These are phyloP conservation scores for Globisporangium iwayamae DNA, from an alignment of 352 stramenopile species.

Conservation along the genomic window DNA sequence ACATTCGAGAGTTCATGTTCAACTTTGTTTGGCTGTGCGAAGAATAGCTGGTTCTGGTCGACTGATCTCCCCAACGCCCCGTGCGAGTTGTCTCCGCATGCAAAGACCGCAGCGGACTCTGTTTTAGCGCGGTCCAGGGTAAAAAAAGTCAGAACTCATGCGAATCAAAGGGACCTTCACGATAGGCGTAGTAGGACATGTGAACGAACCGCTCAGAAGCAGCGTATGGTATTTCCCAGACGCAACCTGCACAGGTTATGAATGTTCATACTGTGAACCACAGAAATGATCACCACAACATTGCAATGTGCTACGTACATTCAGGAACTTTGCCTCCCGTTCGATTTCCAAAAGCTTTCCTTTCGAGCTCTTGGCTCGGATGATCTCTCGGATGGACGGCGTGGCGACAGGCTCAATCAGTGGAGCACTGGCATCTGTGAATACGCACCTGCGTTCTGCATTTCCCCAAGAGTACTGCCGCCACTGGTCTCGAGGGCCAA, in stretches of 20 bases:
- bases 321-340: conserved; percentile 64
- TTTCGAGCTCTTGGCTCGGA: conserved; percentile 40
- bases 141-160: not conserved
- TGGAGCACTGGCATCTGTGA: conserved; percentile 8
- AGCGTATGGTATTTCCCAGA: conserved; percentile 78
- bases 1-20: conserved; percentile 16
- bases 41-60: not conserved
- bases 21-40: conserved; percentile 30
- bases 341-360: conserved; percentile 40
- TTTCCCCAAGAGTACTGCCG: conserved; percentile 62
- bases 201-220: conserved; percentile 51
- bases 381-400: conserved; percentile 43
- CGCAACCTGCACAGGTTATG: conserved; percentile 31
- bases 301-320: conserved; percentile 21
- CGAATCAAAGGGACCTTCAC: not conserved
- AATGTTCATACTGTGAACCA: not conserved
- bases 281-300: not conserved
- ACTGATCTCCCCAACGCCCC: conserved; percentile 35
- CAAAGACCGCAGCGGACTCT: conserved; percentile 71
- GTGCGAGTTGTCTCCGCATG: conserved; percentile 66
- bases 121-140: not conserved
- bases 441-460: conserved; percentile 45
- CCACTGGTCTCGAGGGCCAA: conserved; percentile 65
- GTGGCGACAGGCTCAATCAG: conserved; percentile 28
- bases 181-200: not conserved